Evolutionary conservation across 768 basidiomycete genomes (phyloP).

Genomic region (Leucocoprinus birnbaumii): DNA sequence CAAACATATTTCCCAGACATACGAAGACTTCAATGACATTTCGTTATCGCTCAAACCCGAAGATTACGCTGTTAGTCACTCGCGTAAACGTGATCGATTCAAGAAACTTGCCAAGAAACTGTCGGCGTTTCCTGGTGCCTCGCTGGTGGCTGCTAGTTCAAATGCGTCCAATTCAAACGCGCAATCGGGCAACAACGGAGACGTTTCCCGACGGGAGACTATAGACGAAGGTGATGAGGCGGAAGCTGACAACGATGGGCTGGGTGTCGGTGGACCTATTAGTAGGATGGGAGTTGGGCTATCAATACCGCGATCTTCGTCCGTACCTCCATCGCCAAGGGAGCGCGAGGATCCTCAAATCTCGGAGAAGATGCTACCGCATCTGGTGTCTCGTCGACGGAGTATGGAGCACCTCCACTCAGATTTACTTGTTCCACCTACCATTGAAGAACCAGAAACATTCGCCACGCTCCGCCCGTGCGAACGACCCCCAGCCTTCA

Average conservation of each 20-base stretch:
- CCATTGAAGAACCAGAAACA: background rate
- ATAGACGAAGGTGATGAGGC: background rate
- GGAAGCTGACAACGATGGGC: background rate
- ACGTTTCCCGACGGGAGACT: background rate
- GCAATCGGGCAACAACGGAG: background rate
- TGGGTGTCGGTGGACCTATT: background rate
- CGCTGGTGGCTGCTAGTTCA: background rate
- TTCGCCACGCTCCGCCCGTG: background rate
- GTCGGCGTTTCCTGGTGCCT: slow-evolving; percentile 31
- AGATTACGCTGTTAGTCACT: slow-evolving; percentile 52
- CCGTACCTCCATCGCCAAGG: slow-evolving; percentile 15
- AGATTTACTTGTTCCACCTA: background rate
- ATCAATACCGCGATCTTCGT: slow-evolving; percentile 13
- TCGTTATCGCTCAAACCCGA: slow-evolving; percentile 86
- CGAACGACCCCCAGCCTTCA: background rate
- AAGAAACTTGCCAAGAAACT: slow-evolving; percentile 71
- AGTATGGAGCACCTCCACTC: slow-evolving; percentile 14
- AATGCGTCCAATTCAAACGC: background rate
- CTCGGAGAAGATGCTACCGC: slow-evolving; percentile 7
- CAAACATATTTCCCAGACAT: slow-evolving; percentile 89
- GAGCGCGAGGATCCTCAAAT: slow-evolving; percentile 15
- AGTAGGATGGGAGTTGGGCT: background rate
- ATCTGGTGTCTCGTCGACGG: slow-evolving; percentile 9
- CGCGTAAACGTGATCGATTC: slow-evolving; percentile 75
- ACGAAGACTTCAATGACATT: slow-evolving; percentile 94